phyloP scores from a whole-genome alignment of 1,139 yeast species.

The Chernovozyma aurita region DNA sequence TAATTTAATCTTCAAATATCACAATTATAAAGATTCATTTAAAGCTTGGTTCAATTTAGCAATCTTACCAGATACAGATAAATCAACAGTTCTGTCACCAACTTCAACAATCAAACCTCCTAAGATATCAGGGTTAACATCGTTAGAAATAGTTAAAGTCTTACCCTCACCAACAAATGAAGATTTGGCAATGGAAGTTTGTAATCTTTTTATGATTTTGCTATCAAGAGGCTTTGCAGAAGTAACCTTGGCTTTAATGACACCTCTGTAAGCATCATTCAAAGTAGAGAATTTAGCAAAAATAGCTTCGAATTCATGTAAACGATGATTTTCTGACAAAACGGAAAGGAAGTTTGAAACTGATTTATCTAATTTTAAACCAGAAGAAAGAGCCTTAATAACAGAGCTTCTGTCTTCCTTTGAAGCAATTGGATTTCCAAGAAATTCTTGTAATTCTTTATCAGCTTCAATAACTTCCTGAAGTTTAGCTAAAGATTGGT shows the following conservation, averaged over 20 bases:
- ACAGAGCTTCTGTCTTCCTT: slow-evolving; percentile 69
- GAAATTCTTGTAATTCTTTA: slow-evolving; percentile 54
- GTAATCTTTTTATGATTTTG: slow-evolving; percentile 74
- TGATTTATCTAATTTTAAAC: slow-evolving; percentile 65
- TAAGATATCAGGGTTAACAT: slow-evolving; percentile 82
- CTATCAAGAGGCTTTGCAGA: slow-evolving; percentile 84
- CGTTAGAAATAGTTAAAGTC: slow-evolving; percentile 78
- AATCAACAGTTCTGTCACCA: slow-evolving; percentile 95
- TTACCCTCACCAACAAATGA: slow-evolving; percentile 80
- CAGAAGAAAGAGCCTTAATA: slow-evolving; percentile 54
- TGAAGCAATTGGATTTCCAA: slow-evolving; percentile 82
- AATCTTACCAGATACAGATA: slow-evolving; percentile 81
- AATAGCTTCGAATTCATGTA: slow-evolving; percentile 62
- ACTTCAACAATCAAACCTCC: slow-evolving; percentile 97
- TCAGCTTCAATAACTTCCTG: slow-evolving; percentile 57
- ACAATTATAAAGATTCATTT: slow-evolving; percentile 77
- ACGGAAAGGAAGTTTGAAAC: slow-evolving; percentile 78
- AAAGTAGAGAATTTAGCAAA: slow-evolving; percentile 70
- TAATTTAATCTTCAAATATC: too few species aligned
- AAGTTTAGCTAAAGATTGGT: slow-evolving; percentile 60
- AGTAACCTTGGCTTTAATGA: slow-evolving; percentile 90
- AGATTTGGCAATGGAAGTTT: slow-evolving; percentile 73
- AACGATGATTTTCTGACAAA: slow-evolving; percentile 93
- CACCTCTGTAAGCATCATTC: slow-evolving; percentile 85
- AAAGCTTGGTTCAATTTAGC: slow-evolving; percentile 86